These are phyloP conservation scores for Talaromyces albobiverticillius DNA, from an alignment of 2,329 filamentous ascomycete genomes.

Conservation along the genomic window DNA sequence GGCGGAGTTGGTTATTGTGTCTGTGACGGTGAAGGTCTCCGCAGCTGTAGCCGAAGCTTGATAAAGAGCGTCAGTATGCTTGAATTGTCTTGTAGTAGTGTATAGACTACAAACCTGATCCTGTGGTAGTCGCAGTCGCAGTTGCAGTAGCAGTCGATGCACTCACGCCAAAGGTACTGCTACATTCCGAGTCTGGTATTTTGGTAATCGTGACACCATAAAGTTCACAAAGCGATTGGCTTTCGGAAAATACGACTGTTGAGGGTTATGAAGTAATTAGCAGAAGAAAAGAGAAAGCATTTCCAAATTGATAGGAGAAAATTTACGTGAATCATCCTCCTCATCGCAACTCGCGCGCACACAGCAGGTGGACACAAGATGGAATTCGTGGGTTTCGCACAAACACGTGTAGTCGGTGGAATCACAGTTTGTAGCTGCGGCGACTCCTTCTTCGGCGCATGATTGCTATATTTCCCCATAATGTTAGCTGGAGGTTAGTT, in stretches of 20 bases:
- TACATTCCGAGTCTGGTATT: slow-evolving; percentile 6
- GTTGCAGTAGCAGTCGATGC: background rate
- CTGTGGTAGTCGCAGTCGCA: background rate
- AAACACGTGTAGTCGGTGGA: slow-evolving; percentile 11
- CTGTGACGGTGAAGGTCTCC: background rate
- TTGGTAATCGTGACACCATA: slow-evolving; percentile 6
- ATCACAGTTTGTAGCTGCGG: background rate
- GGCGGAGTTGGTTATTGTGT: slow-evolving; percentile 2
- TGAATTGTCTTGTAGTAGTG: background rate
- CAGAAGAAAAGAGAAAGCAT: background rate
- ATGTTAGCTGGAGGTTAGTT: background rate
- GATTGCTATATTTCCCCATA: background rate
- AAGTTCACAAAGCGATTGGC: slow-evolving; percentile 3
- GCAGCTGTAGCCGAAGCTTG: background rate
- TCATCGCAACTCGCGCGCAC: slow-evolving; percentile 4
- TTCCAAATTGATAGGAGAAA: background rate
- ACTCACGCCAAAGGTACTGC: slow-evolving; percentile 3
- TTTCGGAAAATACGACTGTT: slow-evolving; percentile 7
- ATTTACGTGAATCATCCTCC: slow-evolving; percentile 6
- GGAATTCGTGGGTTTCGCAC: slow-evolving; percentile 1
- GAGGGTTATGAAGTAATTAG: background rate
- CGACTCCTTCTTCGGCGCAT: slow-evolving; percentile 1
- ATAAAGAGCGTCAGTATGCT: background rate
- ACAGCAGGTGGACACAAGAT: slow-evolving; percentile 1
- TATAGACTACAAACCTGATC: background rate